Evolutionary conservation across 768 basidiomycete species (phyloP).

Genomic region (Suillus tomentosus): DNA sequence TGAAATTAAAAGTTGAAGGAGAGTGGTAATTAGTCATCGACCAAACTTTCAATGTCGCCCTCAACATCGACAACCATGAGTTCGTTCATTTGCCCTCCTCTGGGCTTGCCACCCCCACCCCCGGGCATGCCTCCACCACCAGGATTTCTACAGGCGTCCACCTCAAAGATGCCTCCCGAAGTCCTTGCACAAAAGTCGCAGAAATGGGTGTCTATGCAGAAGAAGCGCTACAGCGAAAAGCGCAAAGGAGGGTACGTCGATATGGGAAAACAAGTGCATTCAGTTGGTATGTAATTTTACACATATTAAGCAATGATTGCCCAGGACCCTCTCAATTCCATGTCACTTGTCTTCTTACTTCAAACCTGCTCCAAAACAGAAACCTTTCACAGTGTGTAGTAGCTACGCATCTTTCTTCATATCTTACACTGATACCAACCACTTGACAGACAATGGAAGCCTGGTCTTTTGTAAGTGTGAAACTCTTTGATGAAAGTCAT

Average conservation of each 20-base stretch:
- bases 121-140: slow-evolving; percentile 44
- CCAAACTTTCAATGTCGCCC: slow-evolving; percentile 26
- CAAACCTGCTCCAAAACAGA: too few species aligned
- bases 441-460: too few species aligned
- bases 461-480: too few species aligned
- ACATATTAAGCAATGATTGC: slow-evolving; percentile 14
- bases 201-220: slow-evolving; percentile 96
- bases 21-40: slow-evolving; percentile 27
- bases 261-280: slow-evolving; percentile 86
- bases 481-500: too few species aligned
- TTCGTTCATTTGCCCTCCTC: slow-evolving; percentile 34
- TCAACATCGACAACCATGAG: slow-evolving; percentile 37
- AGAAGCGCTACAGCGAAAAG: slow-evolving; percentile 89
- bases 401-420: too few species aligned
- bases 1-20: slow-evolving; percentile 16
- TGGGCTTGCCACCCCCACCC: slow-evolving; percentile 38
- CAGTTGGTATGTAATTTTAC: background rate
- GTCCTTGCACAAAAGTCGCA: slow-evolving; percentile 88
- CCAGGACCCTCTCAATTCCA: too few species aligned
- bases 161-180: slow-evolving; percentile 56
- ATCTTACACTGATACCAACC: too few species aligned
- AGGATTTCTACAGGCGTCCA: slow-evolving; percentile 32
- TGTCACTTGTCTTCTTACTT: too few species aligned
- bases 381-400: too few species aligned
- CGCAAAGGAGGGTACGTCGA: slow-evolving; percentile 87